These are phyloP conservation scores for Xerocomellus chrysenteron DNA, from an alignment of 768 basidiomycete species.

Conservation along the genomic window DNA sequence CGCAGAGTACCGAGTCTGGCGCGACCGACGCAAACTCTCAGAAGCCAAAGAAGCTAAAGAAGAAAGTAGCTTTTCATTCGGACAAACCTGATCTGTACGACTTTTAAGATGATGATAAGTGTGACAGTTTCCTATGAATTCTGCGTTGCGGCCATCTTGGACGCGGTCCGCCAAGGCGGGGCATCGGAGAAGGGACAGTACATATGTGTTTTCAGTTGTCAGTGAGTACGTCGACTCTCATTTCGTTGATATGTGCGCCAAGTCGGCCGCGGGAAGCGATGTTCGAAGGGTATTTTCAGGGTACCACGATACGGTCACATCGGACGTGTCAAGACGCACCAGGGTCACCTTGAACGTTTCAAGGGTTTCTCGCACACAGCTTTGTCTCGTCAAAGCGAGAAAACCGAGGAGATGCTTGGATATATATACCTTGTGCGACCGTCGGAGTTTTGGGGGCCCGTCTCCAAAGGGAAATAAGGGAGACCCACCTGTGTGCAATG, in stretches of 20 bases:
- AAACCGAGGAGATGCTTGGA: slow-evolving; percentile 18
- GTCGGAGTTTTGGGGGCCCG: not conserved
- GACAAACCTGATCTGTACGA: slow-evolving; percentile 73
- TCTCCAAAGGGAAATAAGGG: not conserved
- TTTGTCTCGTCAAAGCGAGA: slow-evolving; percentile 2
- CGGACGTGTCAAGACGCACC: slow-evolving; percentile 9
- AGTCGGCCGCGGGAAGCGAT: not conserved
- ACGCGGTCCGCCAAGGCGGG: too few relatives aligned
- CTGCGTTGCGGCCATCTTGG: not conserved
- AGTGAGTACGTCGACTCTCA: not conserved
- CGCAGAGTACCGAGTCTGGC: slow-evolving; percentile 9
- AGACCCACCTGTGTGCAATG: not conserved
- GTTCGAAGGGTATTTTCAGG: not conserved
- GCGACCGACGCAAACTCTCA: not conserved
- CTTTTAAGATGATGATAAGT: slow-evolving; percentile 45
- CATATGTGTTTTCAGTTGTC: not conserved
- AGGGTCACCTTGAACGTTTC: slow-evolving; percentile 16
- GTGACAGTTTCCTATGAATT: not conserved
- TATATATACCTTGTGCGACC: not conserved
- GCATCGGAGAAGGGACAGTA: not conserved
- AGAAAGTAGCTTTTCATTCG: slow-evolving; percentile 67
- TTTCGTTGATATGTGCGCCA: not conserved
- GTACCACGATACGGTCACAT: slow-evolving; percentile 3
- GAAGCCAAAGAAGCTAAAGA: slow-evolving; percentile 51
- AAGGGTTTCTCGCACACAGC: slow-evolving; percentile 16